Conservation (phyloP, 208 protist species). For the Herpetomonas tarakana region DNA sequence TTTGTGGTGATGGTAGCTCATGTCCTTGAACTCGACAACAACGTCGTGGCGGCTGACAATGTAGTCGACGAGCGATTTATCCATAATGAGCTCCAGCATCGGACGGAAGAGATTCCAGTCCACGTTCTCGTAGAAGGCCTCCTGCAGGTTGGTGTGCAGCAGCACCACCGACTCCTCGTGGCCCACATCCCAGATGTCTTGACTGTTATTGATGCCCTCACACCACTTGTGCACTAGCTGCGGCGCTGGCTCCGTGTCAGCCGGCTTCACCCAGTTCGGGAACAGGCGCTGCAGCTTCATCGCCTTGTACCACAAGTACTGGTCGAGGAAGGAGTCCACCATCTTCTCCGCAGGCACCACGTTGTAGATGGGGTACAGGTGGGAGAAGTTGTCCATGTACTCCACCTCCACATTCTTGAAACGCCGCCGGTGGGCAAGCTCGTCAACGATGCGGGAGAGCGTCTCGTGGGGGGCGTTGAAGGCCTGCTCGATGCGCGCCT, state of each 20-base stretch:
- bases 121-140: conserved; percentile 99
- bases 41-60: conserved; percentile 99
- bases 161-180: conserved; percentile 98
- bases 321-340: conserved; percentile 99
- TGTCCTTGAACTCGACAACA: conserved; percentile 99
- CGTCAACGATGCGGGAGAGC: conserved; percentile 98
- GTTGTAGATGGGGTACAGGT: conserved; percentile 99
- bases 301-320: conserved; percentile 99
- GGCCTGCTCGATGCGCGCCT: conserved; percentile 99
- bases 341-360: conserved; percentile 99
- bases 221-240: conserved; percentile 99
- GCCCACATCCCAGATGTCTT: conserved; percentile 97
- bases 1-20: conserved; percentile 99
- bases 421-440: conserved; percentile 97
- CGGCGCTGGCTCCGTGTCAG: conserved; percentile 98
- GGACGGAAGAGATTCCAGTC: conserved; percentile 99
- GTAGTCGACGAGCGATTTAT: conserved; percentile 99
- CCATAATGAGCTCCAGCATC: conserved; percentile 99
- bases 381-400: conserved; percentile 99
- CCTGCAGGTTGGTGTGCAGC: conserved; percentile 96
- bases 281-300: conserved; percentile 99
- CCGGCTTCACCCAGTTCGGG: conserved; percentile 99
- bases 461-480: conserved; percentile 99
- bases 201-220: conserved; percentile 99
- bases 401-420: conserved; percentile 99